Base-by-base conservation (phyloP, 305 asterid species). In the Withania somnifera region DNA sequence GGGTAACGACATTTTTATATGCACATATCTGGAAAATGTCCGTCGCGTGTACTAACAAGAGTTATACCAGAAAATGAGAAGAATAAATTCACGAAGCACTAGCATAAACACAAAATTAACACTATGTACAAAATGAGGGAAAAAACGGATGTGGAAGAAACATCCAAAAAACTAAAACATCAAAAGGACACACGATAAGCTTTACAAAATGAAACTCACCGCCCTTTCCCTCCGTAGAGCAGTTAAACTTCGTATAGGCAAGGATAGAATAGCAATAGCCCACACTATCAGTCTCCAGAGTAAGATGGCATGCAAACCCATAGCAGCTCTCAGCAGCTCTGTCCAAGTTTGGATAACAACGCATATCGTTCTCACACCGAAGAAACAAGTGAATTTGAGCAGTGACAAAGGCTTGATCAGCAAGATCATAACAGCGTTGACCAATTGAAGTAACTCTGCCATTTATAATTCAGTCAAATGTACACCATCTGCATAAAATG, bases 141-240 rank as follows among this genome's bases (percentile, higher is more conserved):
- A 61, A 60, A 7, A 14, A 73, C 11, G 1, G 17, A 26, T 26
- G 26, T 15, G 11, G 22, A 28, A 8, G 9, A 9, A 47, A 3
- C 60, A 47, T 26, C 78, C 15, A 8, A 73, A 26, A 73, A 15
- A 73, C 61, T 24, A 45, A 13, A 14, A 26, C 20, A 28, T 50
- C 0, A 73, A 1, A 6, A 2, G 79, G 42, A 4, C 20, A 47
- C 20, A 45, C 40, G 26, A 15, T n/a, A 47, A 4, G 4, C 13
- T 47, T 26, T 14, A 7, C 58, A 73, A 24, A 45, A 26, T 47
- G 30, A 6, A n/a, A 58, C 89, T 87, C 85, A 94, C 98, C 91
- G 63, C 45, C 68, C 88, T 88, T 81, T 92, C 93, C 79, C 89
- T 83, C 56, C 79, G 90, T 64, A 92, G 68, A 3, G 98, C 94